A percentile compares a stretch with the other conserved stretches of the same genome.
These are phyloP conservation scores for Phytopythium mirpurense DNA, from an alignment of 352 stramenopile genomes.

Conservation along the genomic window DNA sequence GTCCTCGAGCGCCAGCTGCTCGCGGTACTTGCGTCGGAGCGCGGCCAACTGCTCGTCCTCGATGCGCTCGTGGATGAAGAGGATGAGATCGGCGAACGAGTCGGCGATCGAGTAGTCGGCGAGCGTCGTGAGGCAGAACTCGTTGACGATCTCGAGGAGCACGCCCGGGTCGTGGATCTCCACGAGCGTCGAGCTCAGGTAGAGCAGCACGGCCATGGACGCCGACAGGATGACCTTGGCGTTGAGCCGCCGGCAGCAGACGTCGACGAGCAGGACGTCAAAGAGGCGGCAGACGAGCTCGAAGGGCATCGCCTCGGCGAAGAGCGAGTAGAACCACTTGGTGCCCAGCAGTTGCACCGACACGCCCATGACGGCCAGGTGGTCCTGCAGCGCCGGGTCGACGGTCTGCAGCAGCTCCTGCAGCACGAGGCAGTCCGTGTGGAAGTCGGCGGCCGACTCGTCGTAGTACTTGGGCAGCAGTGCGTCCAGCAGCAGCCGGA, in stretches of 20 bases:
- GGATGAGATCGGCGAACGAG: slow-evolving; percentile 65
- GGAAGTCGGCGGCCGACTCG: slow-evolving; percentile 73
- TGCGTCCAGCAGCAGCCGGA: slow-evolving; percentile 63
- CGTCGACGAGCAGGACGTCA: slow-evolving; percentile 70
- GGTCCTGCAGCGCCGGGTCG: slow-evolving; percentile 46
- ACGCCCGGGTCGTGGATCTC: slow-evolving; percentile 73
- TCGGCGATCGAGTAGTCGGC: slow-evolving; percentile 67
- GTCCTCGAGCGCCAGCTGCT: slow-evolving; percentile 56
- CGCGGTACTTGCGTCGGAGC: slow-evolving; percentile 48
- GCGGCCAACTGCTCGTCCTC: slow-evolving; percentile 46
- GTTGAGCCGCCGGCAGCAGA: slow-evolving; percentile 44
- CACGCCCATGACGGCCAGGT: slow-evolving; percentile 52
- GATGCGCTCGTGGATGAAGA: slow-evolving; percentile 67
- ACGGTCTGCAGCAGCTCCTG: slow-evolving; percentile 60
- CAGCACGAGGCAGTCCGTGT: slow-evolving; percentile 76
- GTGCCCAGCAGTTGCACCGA: slow-evolving; percentile 75
- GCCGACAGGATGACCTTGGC: slow-evolving; percentile 75
- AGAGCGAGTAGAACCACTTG: slow-evolving; percentile 86
- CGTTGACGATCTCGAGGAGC: slow-evolving; percentile 68
- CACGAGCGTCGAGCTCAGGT: slow-evolving; percentile 60
- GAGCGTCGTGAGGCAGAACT: slow-evolving; percentile 74
- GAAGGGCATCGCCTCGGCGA: slow-evolving; percentile 79
- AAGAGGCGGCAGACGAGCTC: slow-evolving; percentile 73
- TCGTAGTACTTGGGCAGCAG: slow-evolving; percentile 80
- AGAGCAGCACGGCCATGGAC: slow-evolving; percentile 66